Conservation (phyloP, 2,329 filamentous ascomycete genomes). For the Aspergillus floridensis region DNA sequence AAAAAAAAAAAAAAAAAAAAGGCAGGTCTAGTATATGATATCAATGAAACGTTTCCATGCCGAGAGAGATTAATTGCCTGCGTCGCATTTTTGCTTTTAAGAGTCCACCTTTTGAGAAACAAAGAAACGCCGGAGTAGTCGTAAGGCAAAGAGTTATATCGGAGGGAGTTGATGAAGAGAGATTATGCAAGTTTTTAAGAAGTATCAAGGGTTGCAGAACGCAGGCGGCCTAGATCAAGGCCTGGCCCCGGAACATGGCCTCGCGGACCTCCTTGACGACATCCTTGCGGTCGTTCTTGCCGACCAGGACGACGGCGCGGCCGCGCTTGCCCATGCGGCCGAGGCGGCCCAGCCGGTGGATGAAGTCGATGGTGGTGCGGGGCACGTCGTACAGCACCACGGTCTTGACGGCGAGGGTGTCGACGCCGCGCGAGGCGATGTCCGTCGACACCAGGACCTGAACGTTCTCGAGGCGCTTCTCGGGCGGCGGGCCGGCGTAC, state of each 20-base stretch:
- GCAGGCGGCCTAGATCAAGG: conserved; percentile 48
- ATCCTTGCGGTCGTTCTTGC: conserved; percentile 83
- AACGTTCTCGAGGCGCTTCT: conserved; percentile 55
- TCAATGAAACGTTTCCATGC: neutral
- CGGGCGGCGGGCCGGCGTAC: conserved; percentile 20
- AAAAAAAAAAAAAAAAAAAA: no score
- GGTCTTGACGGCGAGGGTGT: conserved; percentile 85
- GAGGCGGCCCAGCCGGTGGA: conserved; percentile 87
- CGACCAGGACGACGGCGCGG: conserved; percentile 83
- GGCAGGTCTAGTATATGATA: neutral
- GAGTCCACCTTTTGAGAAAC: no score
- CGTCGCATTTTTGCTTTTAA: no score
- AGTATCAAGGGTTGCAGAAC: neutral
- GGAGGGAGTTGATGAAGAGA: neutral
- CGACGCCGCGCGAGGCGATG: conserved; percentile 86
- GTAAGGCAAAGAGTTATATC: neutral
- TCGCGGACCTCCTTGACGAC: conserved; percentile 88
- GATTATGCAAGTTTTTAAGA: neutral
- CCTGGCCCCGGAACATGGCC: conserved; percentile 80
- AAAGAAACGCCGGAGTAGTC: neutral
- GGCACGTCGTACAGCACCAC: conserved; percentile 97
- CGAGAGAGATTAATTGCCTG: neutral
- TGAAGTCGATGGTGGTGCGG: conserved; percentile 96
- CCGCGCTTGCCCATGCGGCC: conserved; percentile 91
- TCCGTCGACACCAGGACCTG: conserved; percentile 95